Conservation (phyloP, 2,329 filamentous ascomycete species). For the Paraconiothyrium brasiliense region DNA sequence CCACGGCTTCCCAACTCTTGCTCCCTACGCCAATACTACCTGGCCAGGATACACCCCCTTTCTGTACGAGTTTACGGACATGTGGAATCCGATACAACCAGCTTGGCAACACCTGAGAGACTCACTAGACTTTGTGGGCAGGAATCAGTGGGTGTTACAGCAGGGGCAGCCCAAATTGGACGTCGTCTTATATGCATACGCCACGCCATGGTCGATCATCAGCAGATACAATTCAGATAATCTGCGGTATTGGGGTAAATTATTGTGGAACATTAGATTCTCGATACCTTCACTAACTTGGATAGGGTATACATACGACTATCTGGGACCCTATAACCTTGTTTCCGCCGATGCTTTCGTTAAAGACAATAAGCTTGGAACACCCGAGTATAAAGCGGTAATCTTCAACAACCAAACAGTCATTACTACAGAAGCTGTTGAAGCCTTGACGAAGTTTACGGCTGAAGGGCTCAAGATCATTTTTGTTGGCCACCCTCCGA, state of each 20-base stretch:
- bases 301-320: slow-evolving; percentile 55
- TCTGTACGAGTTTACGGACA: slow-evolving; percentile 54
- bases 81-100: slow-evolving; percentile 53
- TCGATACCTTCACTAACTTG: not conserved
- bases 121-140: slow-evolving; percentile 49
- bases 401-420: slow-evolving; percentile 50
- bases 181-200: slow-evolving; percentile 52
- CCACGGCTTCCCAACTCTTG: slow-evolving; percentile 56
- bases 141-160: slow-evolving; percentile 52
- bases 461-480: slow-evolving; percentile 55
- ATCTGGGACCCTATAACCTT: slow-evolving; percentile 58
- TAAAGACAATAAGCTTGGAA: slow-evolving; percentile 48
- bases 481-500: slow-evolving; percentile 35
- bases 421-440: slow-evolving; percentile 48
- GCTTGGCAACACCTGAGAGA: slow-evolving; percentile 54
- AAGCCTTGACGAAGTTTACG: slow-evolving; percentile 48
- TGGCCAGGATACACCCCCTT: slow-evolving; percentile 61
- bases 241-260: slow-evolving; percentile 21
- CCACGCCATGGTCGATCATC: slow-evolving; percentile 20
- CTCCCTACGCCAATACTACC: slow-evolving; percentile 57
- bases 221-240: slow-evolving; percentile 24
- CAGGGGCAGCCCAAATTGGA: slow-evolving; percentile 53
- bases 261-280: not conserved
- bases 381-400: slow-evolving; percentile 57
- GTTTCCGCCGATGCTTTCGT: slow-evolving; percentile 51